phyloP scores from a whole-genome alignment of 139 green algal species.

The Mesotaenium endlicherianum region DNA sequence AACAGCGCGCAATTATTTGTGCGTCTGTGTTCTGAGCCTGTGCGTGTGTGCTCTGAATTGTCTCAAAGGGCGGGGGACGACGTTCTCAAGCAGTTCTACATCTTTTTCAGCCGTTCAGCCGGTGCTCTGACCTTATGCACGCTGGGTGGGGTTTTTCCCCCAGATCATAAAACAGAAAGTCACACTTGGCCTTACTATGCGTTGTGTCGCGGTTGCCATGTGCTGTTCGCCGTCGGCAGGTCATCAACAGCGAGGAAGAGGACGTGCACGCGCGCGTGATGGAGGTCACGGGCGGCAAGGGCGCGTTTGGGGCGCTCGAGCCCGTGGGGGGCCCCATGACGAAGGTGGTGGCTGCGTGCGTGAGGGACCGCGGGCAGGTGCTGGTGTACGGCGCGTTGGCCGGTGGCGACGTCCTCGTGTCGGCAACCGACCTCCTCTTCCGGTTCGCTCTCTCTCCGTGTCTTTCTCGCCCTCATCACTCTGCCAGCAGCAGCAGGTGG shows the following conservation, averaged over 20 bases:
- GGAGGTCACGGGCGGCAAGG: background rate
- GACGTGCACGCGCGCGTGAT: background rate
- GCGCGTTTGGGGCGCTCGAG: constrained; percentile 3
- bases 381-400: constrained; percentile 21
- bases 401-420: background rate
- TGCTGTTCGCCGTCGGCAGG: too few relatives aligned
- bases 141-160: too few relatives aligned
- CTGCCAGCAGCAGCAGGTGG: background rate
- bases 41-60: too few relatives aligned
- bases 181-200: too few relatives aligned
- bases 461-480: background rate
- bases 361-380: background rate
- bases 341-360: constrained; percentile 15
- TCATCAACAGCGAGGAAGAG: constrained; percentile 8
- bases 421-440: background rate
- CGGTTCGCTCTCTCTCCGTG: background rate
- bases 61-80: too few relatives aligned
- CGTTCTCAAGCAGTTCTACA: too few relatives aligned
- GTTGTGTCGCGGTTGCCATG: too few relatives aligned
- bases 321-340: constrained; percentile 8
- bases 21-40: too few relatives aligned
- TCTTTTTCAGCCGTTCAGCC: too few relatives aligned
- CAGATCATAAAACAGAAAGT: too few relatives aligned
- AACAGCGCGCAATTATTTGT: too few relatives aligned
- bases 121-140: too few relatives aligned